Percentiles rank a stretch among this genome's conserved stretches.
Evolutionary conservation across 2,329 filamentous ascomycete genomes (phyloP).

Genomic region (Cercospora zeae-maydis): DNA sequence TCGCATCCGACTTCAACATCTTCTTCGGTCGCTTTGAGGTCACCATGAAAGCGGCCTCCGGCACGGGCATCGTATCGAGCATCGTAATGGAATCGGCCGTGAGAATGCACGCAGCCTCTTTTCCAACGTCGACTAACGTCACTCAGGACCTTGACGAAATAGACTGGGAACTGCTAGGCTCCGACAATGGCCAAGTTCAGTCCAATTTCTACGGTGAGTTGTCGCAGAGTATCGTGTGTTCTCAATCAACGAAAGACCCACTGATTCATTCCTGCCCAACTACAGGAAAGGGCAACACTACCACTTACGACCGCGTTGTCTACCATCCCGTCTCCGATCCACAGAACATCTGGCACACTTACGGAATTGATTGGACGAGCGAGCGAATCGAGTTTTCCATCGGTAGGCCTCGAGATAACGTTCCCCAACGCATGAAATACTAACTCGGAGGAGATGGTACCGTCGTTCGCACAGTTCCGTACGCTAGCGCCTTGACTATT

Average conservation of each 20-base stretch:
- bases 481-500: constrained; percentile 56
- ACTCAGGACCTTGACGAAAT: constrained; percentile 69
- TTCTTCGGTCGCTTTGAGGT: constrained; percentile 80
- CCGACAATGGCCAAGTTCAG: constrained; percentile 58
- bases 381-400: constrained; percentile 66
- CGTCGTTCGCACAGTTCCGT: constrained; percentile 64
- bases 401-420: not conserved
- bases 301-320: constrained; percentile 64
- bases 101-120: not conserved
- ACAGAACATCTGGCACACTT: constrained; percentile 62
- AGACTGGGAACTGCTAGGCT: constrained; percentile 78
- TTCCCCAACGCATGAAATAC: no score
- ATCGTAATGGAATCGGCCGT: constrained; percentile 75
- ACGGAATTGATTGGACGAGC: constrained; percentile 69
- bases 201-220: constrained; percentile 63
- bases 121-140: not conserved
- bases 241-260: no score
- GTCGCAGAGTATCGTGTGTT: no score
- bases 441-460: constrained; percentile 50
- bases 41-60: constrained; percentile 68
- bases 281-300: constrained; percentile 62
- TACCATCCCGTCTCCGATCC: constrained; percentile 50
- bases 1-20: constrained; percentile 65
- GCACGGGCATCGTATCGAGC: constrained; percentile 71
- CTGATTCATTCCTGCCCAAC: no score